A percentile compares a stretch with the other conserved stretches of the same genome.
Evolutionary conservation across 1,139 yeast genomes (phyloP).

Genomic region (Yamadazyma sp.): DNA sequence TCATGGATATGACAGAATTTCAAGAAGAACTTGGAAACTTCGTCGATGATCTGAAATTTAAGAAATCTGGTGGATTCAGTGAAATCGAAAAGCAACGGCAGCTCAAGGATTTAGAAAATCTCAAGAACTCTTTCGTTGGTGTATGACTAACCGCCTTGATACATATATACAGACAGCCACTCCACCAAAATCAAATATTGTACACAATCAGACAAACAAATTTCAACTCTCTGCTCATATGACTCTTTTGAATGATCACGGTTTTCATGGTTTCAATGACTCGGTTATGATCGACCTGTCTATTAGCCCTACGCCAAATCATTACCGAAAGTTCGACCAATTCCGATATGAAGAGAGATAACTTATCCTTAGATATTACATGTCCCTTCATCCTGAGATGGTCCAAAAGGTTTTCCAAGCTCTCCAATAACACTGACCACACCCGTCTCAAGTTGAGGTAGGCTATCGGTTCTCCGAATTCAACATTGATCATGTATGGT

Average conservation of each 20-base stretch:
- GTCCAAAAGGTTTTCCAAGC: constrained; percentile 6
- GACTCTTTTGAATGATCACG: not conserved
- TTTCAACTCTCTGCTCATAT: not conserved
- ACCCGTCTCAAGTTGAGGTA: constrained; percentile 14
- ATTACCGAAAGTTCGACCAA: not conserved
- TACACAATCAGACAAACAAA: not conserved
- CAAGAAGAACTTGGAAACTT: constrained; percentile 86
- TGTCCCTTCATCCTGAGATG: not conserved
- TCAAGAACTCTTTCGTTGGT: constrained; percentile 38
- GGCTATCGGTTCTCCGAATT: constrained; percentile 8
- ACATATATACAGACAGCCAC: not conserved
- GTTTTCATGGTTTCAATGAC: not conserved
- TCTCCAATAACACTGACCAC: constrained; percentile 12
- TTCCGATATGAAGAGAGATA: not conserved
- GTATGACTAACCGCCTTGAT: not conserved
- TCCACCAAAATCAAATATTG: not conserved
- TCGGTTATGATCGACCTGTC: not conserved
- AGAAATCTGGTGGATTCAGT: constrained; percentile 84
- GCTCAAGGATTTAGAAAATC: constrained; percentile 66
- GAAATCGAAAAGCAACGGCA: constrained; percentile 74
- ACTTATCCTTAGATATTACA: not conserved
- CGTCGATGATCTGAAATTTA: constrained; percentile 73
- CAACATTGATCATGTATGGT: constrained; percentile 13
- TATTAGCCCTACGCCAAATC: constrained; percentile 1
- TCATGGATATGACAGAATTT: constrained; percentile 61